phyloP scores from a whole-genome alignment of 2,329 filamentous ascomycete species.

The Leptographium lundbergii region DNA sequence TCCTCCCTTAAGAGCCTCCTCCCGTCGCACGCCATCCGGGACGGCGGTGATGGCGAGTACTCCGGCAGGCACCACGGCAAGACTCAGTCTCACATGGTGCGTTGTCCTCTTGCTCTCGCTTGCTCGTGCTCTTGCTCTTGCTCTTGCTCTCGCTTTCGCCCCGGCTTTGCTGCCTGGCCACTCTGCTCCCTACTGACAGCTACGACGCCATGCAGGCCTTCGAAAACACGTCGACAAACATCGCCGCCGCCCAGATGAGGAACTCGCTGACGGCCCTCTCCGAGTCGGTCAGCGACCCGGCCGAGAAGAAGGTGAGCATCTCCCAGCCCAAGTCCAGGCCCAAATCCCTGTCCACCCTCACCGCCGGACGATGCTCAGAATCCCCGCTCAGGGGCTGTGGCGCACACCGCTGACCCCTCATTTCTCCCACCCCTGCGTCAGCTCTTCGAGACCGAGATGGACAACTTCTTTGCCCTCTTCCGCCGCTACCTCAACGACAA shows the following conservation, averaged over 20 bases:
- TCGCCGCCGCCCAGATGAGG: conserved; percentile 97
- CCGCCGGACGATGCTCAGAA: not conserved
- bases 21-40: conserved; percentile 72
- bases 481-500: conserved; percentile 97
- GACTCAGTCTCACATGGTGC: conserved; percentile 72
- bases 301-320: conserved; percentile 66
- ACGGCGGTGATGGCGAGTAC: conserved; percentile 32
- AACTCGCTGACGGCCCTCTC: conserved; percentile 88
- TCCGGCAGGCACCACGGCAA: conserved; percentile 67
- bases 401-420: too few relatives aligned
- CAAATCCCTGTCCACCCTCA: not conserved
- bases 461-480: conserved; percentile 99
- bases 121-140: not conserved
- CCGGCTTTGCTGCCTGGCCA: not conserved
- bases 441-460: conserved; percentile 98
- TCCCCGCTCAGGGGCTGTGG: too few relatives aligned
- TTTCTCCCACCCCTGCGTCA: conserved; percentile 19
- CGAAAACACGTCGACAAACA: conserved; percentile 97
- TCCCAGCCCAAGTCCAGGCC: not conserved
- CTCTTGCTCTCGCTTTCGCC: not conserved
- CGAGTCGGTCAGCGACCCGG: conserved; percentile 75
- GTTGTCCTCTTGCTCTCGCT: not conserved
- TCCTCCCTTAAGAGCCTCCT: conserved; percentile 56
- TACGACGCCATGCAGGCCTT: conserved; percentile 56
- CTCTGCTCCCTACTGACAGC: not conserved